These are phyloP conservation scores for Anethum foeniculum DNA, from an alignment of 140 eudicot genomes.

Conservation along the genomic window DNA sequence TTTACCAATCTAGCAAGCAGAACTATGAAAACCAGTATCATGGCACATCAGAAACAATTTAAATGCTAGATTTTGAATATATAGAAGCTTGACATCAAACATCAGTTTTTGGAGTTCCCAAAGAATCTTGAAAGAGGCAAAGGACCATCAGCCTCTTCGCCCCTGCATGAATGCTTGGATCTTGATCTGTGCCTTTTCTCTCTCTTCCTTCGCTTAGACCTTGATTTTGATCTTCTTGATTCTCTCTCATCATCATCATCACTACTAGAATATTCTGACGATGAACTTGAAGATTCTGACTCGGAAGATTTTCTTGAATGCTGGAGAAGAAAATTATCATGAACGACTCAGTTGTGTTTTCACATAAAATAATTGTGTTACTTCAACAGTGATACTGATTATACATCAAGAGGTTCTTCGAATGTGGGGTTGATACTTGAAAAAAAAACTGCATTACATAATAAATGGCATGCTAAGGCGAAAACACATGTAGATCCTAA, in stretches of 20 bases:
- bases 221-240: constrained; percentile 68
- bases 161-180: constrained; percentile 54
- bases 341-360: constrained; percentile 4
- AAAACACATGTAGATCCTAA: not conserved
- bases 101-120: constrained; percentile 65
- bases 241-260: constrained; percentile 74
- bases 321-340: constrained; percentile 22
- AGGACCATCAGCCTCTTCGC: constrained; percentile 69
- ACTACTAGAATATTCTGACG: constrained; percentile 72
- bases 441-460: not conserved
- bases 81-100: not conserved
- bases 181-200: constrained; percentile 63
- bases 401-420: not conserved
- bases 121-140: constrained; percentile 94
- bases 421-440: not conserved
- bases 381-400: not conserved
- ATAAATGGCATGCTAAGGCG: not conserved
- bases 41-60: not conserved
- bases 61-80: not conserved
- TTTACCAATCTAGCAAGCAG: not conserved
- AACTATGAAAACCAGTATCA: not conserved
- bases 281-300: constrained; percentile 66
- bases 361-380: not conserved
- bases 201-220: constrained; percentile 62
- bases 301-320: constrained; percentile 60